Conservation (phyloP, 1,139 yeast genomes). For the Suhomyces yuchorum region DNA sequence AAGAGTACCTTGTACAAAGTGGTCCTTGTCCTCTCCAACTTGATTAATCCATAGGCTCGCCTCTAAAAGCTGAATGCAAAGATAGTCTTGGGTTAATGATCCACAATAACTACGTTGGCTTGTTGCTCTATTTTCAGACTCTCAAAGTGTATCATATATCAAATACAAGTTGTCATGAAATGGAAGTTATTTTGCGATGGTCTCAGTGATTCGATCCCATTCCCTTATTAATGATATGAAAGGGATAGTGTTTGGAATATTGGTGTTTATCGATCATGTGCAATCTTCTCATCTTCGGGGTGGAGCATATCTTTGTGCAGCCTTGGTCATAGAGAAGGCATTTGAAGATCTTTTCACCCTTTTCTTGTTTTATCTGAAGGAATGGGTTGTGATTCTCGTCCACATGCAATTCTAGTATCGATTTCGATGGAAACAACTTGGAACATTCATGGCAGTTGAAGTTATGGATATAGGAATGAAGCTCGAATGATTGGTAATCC, state of each 20-base stretch:
- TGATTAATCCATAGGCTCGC: too few species aligned
- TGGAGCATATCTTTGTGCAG: constrained; percentile 38
- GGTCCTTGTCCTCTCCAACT: too few species aligned
- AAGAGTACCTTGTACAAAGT: too few species aligned
- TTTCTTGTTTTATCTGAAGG: constrained; percentile 32
- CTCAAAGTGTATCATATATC: too few species aligned
- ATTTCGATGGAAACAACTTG: constrained; percentile 42
- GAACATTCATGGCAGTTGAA: constrained; percentile 44
- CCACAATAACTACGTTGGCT: too few species aligned
- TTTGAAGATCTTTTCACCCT: constrained; percentile 40
- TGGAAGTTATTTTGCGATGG: too few species aligned
- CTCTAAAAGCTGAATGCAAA: too few species aligned
- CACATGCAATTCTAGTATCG: constrained; percentile 47
- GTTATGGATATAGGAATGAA: constrained; percentile 12
- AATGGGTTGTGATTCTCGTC: constrained; percentile 58
- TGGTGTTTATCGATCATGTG: constrained; percentile 54
- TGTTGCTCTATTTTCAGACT: too few species aligned
- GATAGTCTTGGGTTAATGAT: too few species aligned
- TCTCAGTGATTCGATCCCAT: too few species aligned
- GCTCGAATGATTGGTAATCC: constrained; percentile 11
- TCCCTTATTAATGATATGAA: constrained; percentile 36
- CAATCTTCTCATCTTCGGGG: constrained; percentile 39
- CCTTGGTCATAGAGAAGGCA: constrained; percentile 35
- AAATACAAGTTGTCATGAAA: too few species aligned
- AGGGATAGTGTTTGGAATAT: constrained; percentile 48